A percentile compares a stretch with the other conserved stretches of the same genome.
Conservation (phyloP, 2,329 filamentous ascomycete species). For the Rhexocercosporidium sp. region DNA sequence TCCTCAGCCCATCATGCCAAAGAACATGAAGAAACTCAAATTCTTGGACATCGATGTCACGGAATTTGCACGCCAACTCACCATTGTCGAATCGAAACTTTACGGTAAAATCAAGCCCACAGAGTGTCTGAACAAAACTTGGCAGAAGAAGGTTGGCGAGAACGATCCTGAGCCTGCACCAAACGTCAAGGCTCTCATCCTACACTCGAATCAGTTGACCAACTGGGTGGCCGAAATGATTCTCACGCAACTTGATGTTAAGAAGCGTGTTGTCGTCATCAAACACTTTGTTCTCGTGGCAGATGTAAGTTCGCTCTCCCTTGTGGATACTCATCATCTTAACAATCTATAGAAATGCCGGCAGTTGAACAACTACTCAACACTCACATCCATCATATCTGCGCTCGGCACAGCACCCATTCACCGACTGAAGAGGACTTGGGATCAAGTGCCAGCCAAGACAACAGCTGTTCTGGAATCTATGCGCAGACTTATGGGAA, state of each 20-base stretch:
- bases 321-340: constrained; percentile 31
- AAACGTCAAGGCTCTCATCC: constrained; percentile 94
- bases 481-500: constrained; percentile 95
- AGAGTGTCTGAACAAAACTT: constrained; percentile 97
- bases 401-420: constrained; percentile 94
- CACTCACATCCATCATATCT: constrained; percentile 95
- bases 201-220: constrained; percentile 98
- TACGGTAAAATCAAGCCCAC: constrained; percentile 96
- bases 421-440: constrained; percentile 89
- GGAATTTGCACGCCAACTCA: constrained; percentile 96
- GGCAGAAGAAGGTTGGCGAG: constrained; percentile 92
- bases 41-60: constrained; percentile 96
- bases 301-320: constrained; percentile 69
- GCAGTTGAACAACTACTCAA: constrained; percentile 92
- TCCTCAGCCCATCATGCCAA: constrained; percentile 89
- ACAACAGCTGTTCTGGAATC: constrained; percentile 81
- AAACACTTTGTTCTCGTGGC: constrained; percentile 98
- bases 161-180: constrained; percentile 84
- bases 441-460: constrained; percentile 89
- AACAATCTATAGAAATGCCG: constrained; percentile 79
- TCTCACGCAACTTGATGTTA: constrained; percentile 89
- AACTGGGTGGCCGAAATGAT: constrained; percentile 99
- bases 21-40: constrained; percentile 99
- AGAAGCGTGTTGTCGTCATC: constrained; percentile 95
- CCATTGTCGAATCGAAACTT: constrained; percentile 92